These are phyloP conservation scores for Penicillium subrubescens DNA, from an alignment of 495 filamentous ascomycete species.

Conservation along the genomic window DNA sequence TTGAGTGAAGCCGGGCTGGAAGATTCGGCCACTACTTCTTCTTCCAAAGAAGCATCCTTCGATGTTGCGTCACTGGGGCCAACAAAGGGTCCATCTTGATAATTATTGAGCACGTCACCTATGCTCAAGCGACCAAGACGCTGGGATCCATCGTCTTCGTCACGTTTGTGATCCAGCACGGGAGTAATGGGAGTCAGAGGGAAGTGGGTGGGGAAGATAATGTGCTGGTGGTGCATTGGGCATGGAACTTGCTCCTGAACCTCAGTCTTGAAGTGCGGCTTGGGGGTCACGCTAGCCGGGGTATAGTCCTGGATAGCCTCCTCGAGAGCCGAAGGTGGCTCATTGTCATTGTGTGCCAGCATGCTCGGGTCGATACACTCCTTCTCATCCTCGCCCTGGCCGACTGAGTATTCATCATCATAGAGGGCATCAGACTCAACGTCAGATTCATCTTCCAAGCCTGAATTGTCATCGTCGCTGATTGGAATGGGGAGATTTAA, in stretches of 20 bases:
- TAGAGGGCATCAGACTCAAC: slow-evolving; percentile 8
- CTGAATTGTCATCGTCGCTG: not conserved
- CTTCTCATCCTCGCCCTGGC: slow-evolving; percentile 2
- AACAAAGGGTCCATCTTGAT: slow-evolving; percentile 20
- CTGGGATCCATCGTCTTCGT: not conserved
- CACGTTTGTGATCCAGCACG: slow-evolving; percentile 4
- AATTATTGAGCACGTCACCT: not conserved
- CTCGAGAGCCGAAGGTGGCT: not conserved
- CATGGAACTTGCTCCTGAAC: not conserved
- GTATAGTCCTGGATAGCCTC: not conserved
- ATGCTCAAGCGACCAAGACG: slow-evolving; percentile 6
- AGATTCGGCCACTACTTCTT: not conserved
- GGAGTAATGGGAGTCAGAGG: slow-evolving; percentile 10
- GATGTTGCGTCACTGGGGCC: not conserved
- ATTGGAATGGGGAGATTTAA: not conserved
- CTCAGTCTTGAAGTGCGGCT: not conserved
- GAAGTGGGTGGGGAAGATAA: slow-evolving; percentile 9
- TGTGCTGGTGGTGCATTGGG: not conserved
- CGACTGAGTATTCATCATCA: not conserved
- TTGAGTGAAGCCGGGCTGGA: slow-evolving; percentile 24
- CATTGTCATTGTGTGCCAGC: not conserved
- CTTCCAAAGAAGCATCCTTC: not conserved
- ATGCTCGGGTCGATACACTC: slow-evolving; percentile 14
- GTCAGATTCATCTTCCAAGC: not conserved
- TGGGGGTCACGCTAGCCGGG: not conserved